A percentile compares a stretch with the other conserved stretches of the same genome.
Conservation (phyloP, 352 stramenopile species). For the Pythium diclinum region DNA sequence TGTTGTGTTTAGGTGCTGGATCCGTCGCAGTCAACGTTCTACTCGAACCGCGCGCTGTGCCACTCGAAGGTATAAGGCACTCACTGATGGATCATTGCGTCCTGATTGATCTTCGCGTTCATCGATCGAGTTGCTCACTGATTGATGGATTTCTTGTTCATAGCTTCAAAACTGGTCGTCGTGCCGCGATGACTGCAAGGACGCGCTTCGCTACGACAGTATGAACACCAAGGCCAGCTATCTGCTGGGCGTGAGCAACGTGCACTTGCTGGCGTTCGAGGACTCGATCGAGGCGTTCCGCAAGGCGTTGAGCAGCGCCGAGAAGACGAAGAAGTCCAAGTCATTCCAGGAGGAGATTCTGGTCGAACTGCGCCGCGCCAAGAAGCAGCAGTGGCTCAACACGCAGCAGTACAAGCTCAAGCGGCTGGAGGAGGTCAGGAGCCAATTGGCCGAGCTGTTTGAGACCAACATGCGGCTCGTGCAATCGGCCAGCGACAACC, state of each 20-base stretch:
- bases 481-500: slow-evolving; percentile 5
- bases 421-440: slow-evolving; percentile 43
- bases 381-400: slow-evolving; percentile 66
- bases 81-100: background rate
- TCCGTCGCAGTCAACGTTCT: slow-evolving; percentile 61
- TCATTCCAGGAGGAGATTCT: slow-evolving; percentile 59
- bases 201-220: slow-evolving; percentile 50
- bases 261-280: slow-evolving; percentile 47
- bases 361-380: slow-evolving; percentile 49
- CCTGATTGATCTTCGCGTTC: background rate
- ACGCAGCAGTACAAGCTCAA: slow-evolving; percentile 34
- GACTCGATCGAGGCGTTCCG: slow-evolving; percentile 50
- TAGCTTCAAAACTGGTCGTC: slow-evolving; percentile 58
- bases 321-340: slow-evolving; percentile 57
- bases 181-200: slow-evolving; percentile 62
- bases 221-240: slow-evolving; percentile 79
- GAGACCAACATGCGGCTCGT: slow-evolving; percentile 18
- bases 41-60: slow-evolving; percentile 78
- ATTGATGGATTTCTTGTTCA: background rate
- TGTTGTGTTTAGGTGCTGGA: slow-evolving; percentile 41
- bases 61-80: slow-evolving; percentile 47
- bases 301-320: slow-evolving; percentile 43
- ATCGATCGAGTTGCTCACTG: slow-evolving; percentile 4
- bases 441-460: slow-evolving; percentile 37
- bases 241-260: slow-evolving; percentile 60